Evolutionary conservation across 2,329 filamentous ascomycete genomes (phyloP), one percentile per base, ranked within the genome.

Genomic region (Rutstroemia sp.): DNA sequence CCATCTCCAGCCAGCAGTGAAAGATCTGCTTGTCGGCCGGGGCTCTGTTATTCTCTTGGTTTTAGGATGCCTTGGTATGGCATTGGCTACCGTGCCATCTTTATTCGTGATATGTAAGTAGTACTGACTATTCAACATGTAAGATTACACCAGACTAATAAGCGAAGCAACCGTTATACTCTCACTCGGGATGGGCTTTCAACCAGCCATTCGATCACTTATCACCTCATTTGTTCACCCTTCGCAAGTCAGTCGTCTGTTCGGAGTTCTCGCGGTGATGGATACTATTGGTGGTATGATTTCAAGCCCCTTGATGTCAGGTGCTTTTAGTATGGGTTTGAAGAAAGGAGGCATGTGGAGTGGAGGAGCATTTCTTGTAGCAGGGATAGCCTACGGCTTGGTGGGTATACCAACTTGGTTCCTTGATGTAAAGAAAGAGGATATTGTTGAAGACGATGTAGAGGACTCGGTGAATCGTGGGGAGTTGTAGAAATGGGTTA

Each of bases 141-240:
- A 19, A 19, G 19, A 19, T 48, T 27, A 14, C 21, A 46, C 25
- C 47, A n/a, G n/a, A 47, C 50, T 45, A 55, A 48, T 4, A 12
- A 50, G 23, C 7, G 45, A 21, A 61, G 74, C 75, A 1, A 72
- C 82, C 30, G 64, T 77, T 21, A 67, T 78, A 14, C 72, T 73
- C 12, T 74, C 74, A 4, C 58, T 78, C 1, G 79, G 80, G 0
- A 61, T 63, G 14, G 78, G 79, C 5, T 72, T 76, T 47, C 51
- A 63, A 0, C 62, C 75, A 0, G 63, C 80, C 1, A 65, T 77
- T 17, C 73, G 80, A 36, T 77, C 75, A 3, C 66, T 83, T 6
- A 65, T 82, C n/a, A 81, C 77, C 46, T 72, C 73, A 9, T 64
- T 82, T 10, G 76, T 83, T 12, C 78, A 80, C 60, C 72, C 75